Evolutionary conservation across 2,329 filamentous ascomycete genomes (phyloP).

Genomic region (Pseudogymnoascus sp.): DNA sequence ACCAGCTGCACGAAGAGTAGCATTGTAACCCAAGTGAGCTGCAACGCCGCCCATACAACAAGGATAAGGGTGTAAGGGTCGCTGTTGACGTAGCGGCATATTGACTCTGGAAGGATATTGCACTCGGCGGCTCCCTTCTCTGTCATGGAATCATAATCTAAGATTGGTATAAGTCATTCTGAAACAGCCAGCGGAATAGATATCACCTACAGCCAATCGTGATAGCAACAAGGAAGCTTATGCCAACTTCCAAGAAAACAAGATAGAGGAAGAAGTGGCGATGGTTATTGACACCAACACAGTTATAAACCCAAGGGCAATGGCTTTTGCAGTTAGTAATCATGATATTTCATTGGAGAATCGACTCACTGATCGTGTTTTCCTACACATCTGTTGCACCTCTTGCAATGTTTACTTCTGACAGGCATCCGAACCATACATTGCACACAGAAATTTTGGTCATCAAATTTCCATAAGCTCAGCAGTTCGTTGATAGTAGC

Average conservation of each 20-base stretch:
- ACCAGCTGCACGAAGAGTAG: conserved; percentile 88
- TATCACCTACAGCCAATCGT: conserved; percentile 59
- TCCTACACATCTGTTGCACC: conserved; percentile 86
- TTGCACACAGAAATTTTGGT: conserved; percentile 84
- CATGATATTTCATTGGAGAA: background rate
- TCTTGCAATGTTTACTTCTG: conserved; percentile 90
- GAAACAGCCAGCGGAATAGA: conserved; percentile 19
- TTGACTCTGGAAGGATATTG: conserved; percentile 63
- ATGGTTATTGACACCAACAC: conserved; percentile 90
- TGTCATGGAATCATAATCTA: conserved; percentile 58
- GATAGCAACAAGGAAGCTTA: conserved; percentile 64
- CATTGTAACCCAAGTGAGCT: conserved; percentile 96
- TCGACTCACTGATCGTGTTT: conserved; percentile 86
- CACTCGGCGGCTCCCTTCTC: conserved; percentile 51
- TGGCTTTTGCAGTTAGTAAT: conserved; percentile 51
- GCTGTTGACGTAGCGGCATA: conserved; percentile 71
- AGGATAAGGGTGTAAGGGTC: conserved; percentile 81
- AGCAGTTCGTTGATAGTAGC: conserved; percentile 83
- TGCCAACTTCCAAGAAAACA: conserved; percentile 66
- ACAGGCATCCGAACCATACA: conserved; percentile 94
- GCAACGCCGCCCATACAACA: conserved; percentile 70
- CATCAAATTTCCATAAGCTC: conserved; percentile 81
- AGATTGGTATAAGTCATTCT: conserved; percentile 11
- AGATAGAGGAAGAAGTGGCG: conserved; percentile 93
- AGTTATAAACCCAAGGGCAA: conserved; percentile 97